Conservation (phyloP, 805 yeast species). For the Wickerhamomyces rabaulensis region DNA sequence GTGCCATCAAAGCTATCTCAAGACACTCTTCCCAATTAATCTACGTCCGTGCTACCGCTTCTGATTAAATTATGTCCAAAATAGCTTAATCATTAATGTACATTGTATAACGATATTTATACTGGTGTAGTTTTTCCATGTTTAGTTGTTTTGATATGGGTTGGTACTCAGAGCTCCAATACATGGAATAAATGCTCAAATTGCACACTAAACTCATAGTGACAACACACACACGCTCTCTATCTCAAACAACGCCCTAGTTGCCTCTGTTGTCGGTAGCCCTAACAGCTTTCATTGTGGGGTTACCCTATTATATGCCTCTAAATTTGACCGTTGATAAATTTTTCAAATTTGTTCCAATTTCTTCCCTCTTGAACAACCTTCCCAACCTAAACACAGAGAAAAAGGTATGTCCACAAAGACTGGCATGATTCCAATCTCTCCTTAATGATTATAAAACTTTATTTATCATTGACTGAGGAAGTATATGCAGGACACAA, state of each 20-base stretch:
- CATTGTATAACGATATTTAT: constrained; percentile 24
- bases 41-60: constrained; percentile 79
- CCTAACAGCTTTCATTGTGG: not conserved
- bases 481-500: constrained; percentile 74
- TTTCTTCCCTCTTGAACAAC: not conserved
- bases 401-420: not conserved
- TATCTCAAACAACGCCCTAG: no score
- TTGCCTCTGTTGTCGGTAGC: no score
- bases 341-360: not conserved
- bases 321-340: not conserved
- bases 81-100: constrained; percentile 16
- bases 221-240: not conserved
- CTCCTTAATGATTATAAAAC: constrained; percentile 29
- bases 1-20: constrained; percentile 90
- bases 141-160: no score
- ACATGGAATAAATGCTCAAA: no score
- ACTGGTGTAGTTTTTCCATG: not conserved
- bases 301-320: no score
- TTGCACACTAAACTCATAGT: not conserved
- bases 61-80: constrained; percentile 39
- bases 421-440: not conserved
- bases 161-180: no score
- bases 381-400: not conserved
- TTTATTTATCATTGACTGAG: constrained; percentile 45
- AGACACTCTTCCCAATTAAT: constrained; percentile 95